phyloP scores from a whole-genome alignment of 208 protist genomes.

The Acanthamoeba comandoni region DNA sequence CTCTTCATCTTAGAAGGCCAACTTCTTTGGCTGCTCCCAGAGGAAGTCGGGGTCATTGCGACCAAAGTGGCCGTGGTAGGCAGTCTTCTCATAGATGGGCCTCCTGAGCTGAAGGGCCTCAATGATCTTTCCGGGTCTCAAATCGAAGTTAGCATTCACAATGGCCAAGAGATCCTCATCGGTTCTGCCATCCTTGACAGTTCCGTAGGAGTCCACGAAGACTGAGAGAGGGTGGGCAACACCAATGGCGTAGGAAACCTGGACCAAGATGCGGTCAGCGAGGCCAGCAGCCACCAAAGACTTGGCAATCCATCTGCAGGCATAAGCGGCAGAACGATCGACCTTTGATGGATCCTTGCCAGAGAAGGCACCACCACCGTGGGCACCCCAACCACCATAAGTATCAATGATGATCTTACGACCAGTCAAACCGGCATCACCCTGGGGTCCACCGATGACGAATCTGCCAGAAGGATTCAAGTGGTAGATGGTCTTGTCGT shows the following conservation, averaged over 20 bases:
- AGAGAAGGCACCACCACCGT: slow-evolving; percentile 99
- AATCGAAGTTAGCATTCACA: slow-evolving; percentile 98
- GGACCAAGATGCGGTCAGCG: slow-evolving; percentile 94
- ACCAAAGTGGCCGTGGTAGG: slow-evolving; percentile 99
- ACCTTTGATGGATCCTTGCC: slow-evolving; percentile 99
- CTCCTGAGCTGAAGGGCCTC: slow-evolving; percentile 94
- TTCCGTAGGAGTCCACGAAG: slow-evolving; percentile 98
- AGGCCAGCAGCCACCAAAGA: slow-evolving; percentile 96
- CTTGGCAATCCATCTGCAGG: slow-evolving; percentile 99
- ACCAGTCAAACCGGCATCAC: slow-evolving; percentile 99
- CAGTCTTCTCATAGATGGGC: slow-evolving; percentile 97
- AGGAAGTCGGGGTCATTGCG: slow-evolving; percentile 95
- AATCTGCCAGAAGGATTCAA: slow-evolving; percentile 99
- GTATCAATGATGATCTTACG: slow-evolving; percentile 99
- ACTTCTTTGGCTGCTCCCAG: slow-evolving; percentile 97
- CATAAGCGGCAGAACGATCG: slow-evolving; percentile 99
- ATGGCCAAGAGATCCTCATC: slow-evolving; percentile 91
- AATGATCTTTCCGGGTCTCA: slow-evolving; percentile 97
- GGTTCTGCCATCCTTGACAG: slow-evolving; percentile 86
- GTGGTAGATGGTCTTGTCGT: slow-evolving; percentile 96
- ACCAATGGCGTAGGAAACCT: slow-evolving; percentile 99
- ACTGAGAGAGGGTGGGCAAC: slow-evolving; percentile 97
- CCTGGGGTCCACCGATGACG: slow-evolving; percentile 98
- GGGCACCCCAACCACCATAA: slow-evolving; percentile 99
- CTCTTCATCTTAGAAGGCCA: slow-evolving; percentile 93